Evolutionary conservation across 1,284 basidiomycete species (phyloP).

Genomic region (Ceraceosorus guamensis): DNA sequence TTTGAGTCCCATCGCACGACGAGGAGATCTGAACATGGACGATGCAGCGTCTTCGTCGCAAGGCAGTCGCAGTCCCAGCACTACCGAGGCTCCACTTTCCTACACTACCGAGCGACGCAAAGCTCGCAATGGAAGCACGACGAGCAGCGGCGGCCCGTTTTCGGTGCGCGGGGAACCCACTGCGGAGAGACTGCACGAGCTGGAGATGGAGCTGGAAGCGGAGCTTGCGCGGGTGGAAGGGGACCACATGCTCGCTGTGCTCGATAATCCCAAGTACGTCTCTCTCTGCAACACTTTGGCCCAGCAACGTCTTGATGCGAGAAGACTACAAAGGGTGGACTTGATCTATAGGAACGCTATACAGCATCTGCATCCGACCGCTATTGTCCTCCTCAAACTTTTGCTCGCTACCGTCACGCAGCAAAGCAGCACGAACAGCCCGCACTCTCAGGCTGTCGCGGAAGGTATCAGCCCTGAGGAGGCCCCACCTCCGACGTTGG

Average conservation of each 20-base stretch:
- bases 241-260: conserved; percentile 37
- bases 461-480: conserved; percentile 39
- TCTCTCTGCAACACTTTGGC: conserved; percentile 18
- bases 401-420: conserved; percentile 44
- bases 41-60: conserved; percentile 17
- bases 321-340: conserved; percentile 38
- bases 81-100: conserved; percentile 17
- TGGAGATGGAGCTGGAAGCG: conserved; percentile 31
- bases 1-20: conserved; percentile 7
- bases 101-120: conserved; percentile 1
- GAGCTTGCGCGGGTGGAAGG: conserved; percentile 25
- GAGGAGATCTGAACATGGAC: conserved; percentile 6
- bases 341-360: conserved; percentile 36
- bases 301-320: conserved; percentile 36
- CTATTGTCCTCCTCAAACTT: conserved; percentile 47
- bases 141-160: background rate
- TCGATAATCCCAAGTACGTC: conserved; percentile 33
- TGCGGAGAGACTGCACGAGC: conserved; percentile 32
- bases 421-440: conserved; percentile 35
- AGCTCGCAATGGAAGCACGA: conserved; percentile 7
- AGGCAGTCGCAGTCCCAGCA: conserved; percentile 33
- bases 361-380: conserved; percentile 38
- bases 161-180: conserved; percentile 31
- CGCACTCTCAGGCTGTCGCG: conserved; percentile 39
- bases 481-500: conserved; percentile 69